Base-by-base conservation (phyloP, 306 rosid species). In the Calophaca sinica region DNA sequence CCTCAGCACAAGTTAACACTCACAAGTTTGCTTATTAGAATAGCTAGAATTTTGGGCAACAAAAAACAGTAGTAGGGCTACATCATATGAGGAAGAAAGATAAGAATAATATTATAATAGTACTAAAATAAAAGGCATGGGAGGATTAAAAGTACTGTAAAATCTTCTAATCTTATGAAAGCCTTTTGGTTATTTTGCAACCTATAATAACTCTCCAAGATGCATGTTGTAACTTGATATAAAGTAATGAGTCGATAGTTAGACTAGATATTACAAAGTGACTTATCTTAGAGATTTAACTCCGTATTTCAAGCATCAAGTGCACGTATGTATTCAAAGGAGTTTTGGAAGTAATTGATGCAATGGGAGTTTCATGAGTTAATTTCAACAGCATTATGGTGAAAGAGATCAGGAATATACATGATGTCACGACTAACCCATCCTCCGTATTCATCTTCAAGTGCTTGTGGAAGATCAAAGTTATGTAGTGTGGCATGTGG, bases 371-470 rank as follows among this genome's bases (percentile, higher is more conserved):
- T 54, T 54, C 31, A 58, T 45, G 33, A 68, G 68, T 28, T 33
- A 68, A 20, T 57, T 11, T 46, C 14, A 77, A 48, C 20, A 26
- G 3, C 36, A 60, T 28, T 28, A n/a, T 10, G 20, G n/a, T 13
- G 53, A 12, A 68, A 51, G 68, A 66, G 62, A 14, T 68, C 5
- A 58, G 62, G 58, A 41, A 20, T 84, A 39, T 84, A 88, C 96
- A 92, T 78, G 48, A 87, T 74, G 53, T 79, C 29, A 33, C 79
- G 85, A 49, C 83, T 81, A 57, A 90, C 5, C 98, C 96, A 92
- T 81, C 96, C 96, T 72, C 90, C 94, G 57, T 92, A 92, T 61
- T 87, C 87, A 71, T 88, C 92, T 51, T 92, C 97, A 57, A 90
- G 94, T 67, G 82, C 83, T 11, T 88, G 94, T 26, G 92, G 97